These are phyloP conservation scores for Eucalyptus urophylla DNA, from an alignment of 345 rosid species.

Conservation along the genomic window DNA sequence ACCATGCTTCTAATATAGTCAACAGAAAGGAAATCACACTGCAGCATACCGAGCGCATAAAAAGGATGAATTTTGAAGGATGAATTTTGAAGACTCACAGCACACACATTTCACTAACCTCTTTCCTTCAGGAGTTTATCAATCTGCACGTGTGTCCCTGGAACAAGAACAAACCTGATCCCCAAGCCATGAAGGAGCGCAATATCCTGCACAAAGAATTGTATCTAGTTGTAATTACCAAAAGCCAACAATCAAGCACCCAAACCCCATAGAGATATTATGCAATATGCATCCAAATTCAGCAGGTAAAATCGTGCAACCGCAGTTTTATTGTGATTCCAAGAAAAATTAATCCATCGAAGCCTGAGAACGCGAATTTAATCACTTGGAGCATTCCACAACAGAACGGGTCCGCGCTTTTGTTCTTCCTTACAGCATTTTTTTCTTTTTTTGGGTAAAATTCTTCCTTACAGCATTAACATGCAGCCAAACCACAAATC, in stretches of 20 bases:
- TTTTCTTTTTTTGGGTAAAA: too few relatives aligned
- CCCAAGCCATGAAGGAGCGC: slow-evolving; percentile 91
- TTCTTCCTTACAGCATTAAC: not conserved
- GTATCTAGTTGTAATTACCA: not conserved
- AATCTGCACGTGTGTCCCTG: slow-evolving; percentile 85
- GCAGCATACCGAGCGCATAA: not conserved
- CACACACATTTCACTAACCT: slow-evolving; percentile 22
- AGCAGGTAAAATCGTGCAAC: not conserved
- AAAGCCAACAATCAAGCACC: not conserved
- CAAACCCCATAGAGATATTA: not conserved
- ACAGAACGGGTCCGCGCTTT: not conserved
- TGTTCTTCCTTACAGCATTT: not conserved
- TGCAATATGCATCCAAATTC: not conserved
- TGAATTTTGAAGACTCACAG: not conserved
- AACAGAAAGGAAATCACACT: not conserved
- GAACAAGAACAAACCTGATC: slow-evolving; percentile 70
- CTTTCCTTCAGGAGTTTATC: slow-evolving; percentile 73
- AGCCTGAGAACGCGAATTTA: not conserved
- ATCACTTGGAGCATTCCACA: not conserved
- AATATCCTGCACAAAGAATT: slow-evolving; percentile 53
- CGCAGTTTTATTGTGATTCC: not conserved
- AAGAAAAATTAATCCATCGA: not conserved
- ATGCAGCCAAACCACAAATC: not conserved
- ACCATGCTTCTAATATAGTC: not conserved
- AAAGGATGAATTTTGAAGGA: not conserved